Conservation (phyloP, 495 filamentous ascomycete species). For the Staphylotrichum longicolle region DNA sequence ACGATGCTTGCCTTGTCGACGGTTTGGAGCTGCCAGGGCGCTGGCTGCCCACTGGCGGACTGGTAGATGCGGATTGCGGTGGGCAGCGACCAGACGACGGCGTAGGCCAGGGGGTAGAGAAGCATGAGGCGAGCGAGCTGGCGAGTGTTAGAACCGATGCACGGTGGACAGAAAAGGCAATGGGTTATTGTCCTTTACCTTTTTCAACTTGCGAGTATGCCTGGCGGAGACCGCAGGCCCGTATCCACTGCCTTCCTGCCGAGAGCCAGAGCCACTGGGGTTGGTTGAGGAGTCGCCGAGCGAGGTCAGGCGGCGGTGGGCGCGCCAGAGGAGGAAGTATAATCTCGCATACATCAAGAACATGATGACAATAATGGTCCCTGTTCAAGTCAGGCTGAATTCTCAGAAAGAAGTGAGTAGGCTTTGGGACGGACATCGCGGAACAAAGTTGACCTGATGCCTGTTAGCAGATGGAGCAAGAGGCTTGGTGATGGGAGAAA, state of each 20-base stretch:
- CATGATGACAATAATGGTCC: conserved; percentile 42
- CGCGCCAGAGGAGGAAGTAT: conserved; percentile 43
- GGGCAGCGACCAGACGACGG: conserved; percentile 46
- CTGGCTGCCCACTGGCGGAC: conserved; percentile 30
- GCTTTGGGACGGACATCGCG: conserved; percentile 19
- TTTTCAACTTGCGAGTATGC: conserved; percentile 30
- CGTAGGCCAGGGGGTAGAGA: conserved; percentile 44
- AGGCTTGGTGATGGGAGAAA: neutral
- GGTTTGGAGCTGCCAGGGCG: conserved; percentile 42
- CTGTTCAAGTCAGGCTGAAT: neutral
- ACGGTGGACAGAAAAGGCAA: too few species aligned
- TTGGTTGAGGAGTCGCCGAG: conserved; percentile 9
- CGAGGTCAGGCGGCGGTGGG: conserved; percentile 38
- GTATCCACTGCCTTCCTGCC: neutral
- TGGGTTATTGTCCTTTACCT: conserved; percentile 20
- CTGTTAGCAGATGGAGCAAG: neutral
- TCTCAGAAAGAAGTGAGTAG: neutral
- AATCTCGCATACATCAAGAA: conserved; percentile 41
- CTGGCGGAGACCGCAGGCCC: neutral
- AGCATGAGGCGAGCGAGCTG: conserved; percentile 45
- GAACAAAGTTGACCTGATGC: conserved; percentile 42
- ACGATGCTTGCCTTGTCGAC: conserved; percentile 49
- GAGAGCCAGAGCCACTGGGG: conserved; percentile 1
- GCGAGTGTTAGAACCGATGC: neutral
- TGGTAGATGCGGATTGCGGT: conserved; percentile 46